Base-by-base conservation (phyloP, 2,329 filamentous ascomycete genomes). In the Cercospora berteroae region DNA sequence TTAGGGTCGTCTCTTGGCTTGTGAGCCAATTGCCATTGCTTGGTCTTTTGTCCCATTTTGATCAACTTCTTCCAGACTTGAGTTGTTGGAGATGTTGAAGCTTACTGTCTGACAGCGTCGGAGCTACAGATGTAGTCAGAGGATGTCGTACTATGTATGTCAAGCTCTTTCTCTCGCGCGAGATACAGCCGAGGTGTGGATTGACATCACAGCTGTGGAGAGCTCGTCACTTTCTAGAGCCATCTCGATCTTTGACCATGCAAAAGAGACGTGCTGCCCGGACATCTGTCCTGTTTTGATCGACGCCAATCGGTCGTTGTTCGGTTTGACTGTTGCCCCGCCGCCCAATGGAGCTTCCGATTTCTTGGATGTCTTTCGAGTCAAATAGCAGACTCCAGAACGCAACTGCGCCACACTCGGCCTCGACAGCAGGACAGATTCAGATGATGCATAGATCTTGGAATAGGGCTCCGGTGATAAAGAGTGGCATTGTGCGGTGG, bases 11-110 rank as follows among this genome's bases (percentile, higher is more conserved):
- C 74, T 56, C 72, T 72, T 7, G 81, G 81, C 58, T 80, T 79
- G 70, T 80, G 79, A 52, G 76, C 71, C 55, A 84, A 75, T 67
- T 82, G 74, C 81, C 81, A 83, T 78, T 82, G 79, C 29, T 76
- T 76, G 39, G 80, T 80, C 63, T 69, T 67, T 52, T 62, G 60
- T 23, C 69, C 94, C 93, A 78, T 94, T 0, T 91, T 66, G 57
- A 50, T 50, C 44, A 10, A 20, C 16, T 50, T 23, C 48, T 57
- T 57, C 10, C 13, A 31, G 12, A 31, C 20, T 25, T 27, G 23
- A 33, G 52, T 18, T 57, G 20, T 31, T 57, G 52, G 5, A 57
- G 13, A 16, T 31, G 3, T n/a, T n/a, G 25, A 1, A 10, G 1
- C 25, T 23, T 50, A 33, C 13, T 25, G 52, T 57, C 36, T 42